Percentiles rank a stretch among this genome's conserved stretches.
phyloP scores from a whole-genome alignment of 2,329 filamentous ascomycete genomes.

The Chaetomiaceae sp. region DNA sequence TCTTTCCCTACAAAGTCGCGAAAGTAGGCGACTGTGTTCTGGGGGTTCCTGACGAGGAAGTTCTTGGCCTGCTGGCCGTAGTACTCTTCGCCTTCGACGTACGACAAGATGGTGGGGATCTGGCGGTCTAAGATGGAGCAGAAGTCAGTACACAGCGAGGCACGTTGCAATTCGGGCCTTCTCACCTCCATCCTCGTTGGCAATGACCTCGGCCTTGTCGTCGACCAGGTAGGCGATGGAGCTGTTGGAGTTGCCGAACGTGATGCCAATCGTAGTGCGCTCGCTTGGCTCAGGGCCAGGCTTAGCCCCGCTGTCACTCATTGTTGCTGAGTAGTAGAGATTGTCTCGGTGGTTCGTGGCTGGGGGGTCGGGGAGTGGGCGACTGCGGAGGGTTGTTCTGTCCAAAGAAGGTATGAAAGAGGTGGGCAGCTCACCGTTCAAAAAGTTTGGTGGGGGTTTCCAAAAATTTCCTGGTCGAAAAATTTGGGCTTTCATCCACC shows the following conservation, averaged over 20 bases:
- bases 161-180: conserved; percentile 15
- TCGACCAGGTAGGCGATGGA: conserved; percentile 92
- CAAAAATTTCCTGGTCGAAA: conserved; percentile 21
- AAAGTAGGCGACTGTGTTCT: conserved; percentile 94
- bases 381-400: too few species aligned
- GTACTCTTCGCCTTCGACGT: conserved; percentile 94
- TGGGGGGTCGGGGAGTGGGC: too few species aligned
- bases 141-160: not conserved
- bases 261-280: conserved; percentile 81
- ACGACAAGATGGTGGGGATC: conserved; percentile 91
- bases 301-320: conserved; percentile 42
- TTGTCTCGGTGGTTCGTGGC: conserved; percentile 13
- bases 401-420: not conserved
- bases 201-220: conserved; percentile 95
- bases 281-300: conserved; percentile 50
- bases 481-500: not conserved
- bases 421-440: not conserved
- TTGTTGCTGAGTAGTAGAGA: conserved; percentile 27
- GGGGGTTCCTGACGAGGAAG: conserved; percentile 86
- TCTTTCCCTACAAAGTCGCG: conserved; percentile 93
- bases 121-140: conserved; percentile 67
- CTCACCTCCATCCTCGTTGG: conserved; percentile 94
- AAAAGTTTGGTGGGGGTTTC: conserved; percentile 22
- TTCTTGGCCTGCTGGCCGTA: conserved; percentile 92
- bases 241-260: conserved; percentile 97